These are phyloP conservation scores for Mimosa pudica DNA, from an alignment of 306 rosid species.

Conservation along the genomic window DNA sequence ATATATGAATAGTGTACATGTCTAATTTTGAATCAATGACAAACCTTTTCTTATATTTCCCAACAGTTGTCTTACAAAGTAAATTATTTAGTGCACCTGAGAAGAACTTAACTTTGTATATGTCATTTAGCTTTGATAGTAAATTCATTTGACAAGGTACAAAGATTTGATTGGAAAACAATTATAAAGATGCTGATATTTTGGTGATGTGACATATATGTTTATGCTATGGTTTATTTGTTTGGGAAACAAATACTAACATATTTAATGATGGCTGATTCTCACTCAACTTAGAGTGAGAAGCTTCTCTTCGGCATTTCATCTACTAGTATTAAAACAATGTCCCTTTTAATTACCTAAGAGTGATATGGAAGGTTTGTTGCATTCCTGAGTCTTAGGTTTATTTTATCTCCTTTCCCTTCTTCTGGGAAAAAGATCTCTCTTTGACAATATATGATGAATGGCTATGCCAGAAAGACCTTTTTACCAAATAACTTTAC, in stretches of 20 bases:
- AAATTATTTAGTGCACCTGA: not conserved
- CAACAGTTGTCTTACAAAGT: not conserved
- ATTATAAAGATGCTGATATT: not conserved
- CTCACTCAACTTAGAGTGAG: not conserved
- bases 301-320: not conserved
- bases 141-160: not conserved
- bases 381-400: not conserved
- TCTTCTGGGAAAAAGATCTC: not conserved
- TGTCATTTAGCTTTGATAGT: not conserved
- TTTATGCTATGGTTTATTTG: not conserved
- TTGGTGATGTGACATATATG: not conserved
- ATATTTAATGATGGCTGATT: not conserved
- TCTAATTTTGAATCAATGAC: not conserved
- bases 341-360: not conserved
- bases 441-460: not conserved
- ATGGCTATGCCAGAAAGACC: not conserved
- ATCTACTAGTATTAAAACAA: not conserved
- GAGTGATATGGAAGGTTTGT: conserved; percentile 4
- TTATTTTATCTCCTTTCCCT: not conserved
- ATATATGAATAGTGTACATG: not conserved
- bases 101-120: not conserved
- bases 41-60: not conserved
- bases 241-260: not conserved
- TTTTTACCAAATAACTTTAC: not conserved
- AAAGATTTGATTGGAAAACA: not conserved